A percentile compares a stretch with the other conserved stretches of the same genome.
phyloP scores from a whole-genome alignment of 352 stramenopile genomes.

The Globisporangium spinosum region DNA sequence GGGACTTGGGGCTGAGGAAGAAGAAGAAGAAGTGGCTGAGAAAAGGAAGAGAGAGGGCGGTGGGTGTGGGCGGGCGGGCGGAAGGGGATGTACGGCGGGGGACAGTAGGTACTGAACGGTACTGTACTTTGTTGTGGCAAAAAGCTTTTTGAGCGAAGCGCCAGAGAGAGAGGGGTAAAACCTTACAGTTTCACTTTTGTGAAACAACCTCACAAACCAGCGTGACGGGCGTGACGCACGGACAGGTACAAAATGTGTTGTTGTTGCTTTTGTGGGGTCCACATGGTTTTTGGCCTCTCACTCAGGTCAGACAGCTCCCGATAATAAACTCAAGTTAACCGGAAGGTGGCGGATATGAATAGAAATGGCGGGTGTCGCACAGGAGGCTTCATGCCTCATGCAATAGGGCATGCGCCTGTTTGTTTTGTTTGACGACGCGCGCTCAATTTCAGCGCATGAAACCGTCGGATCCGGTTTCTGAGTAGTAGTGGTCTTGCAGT shows the following conservation, averaged over 20 bases:
- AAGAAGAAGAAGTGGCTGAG: conserved; percentile 5
- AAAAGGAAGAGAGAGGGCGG: conserved; percentile 10
- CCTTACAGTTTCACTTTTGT: conserved; percentile 8
- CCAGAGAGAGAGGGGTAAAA: neutral
- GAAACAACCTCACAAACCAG: conserved; percentile 11
- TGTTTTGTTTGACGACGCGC: neutral
- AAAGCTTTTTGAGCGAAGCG: neutral
- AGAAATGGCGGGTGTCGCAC: neutral
- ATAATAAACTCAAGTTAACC: neutral
- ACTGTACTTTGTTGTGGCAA: neutral
- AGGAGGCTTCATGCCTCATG: neutral
- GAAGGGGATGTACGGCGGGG: neutral
- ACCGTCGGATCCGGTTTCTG: neutral
- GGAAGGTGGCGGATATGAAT: neutral
- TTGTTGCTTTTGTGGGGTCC: neutral
- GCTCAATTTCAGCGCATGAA: neutral
- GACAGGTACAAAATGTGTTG: conserved; percentile 20
- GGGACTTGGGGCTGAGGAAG: neutral
- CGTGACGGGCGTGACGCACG: conserved; percentile 73
- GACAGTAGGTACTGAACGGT: neutral
- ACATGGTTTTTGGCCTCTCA: too few relatives aligned
- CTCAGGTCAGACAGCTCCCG: too few relatives aligned
- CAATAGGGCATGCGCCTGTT: too few relatives aligned
- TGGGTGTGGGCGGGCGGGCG: neutral
- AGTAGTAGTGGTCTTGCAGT: neutral